Conservation (phyloP, 2,329 filamentous ascomycete species). For the Diaporthe ampelina region DNA sequence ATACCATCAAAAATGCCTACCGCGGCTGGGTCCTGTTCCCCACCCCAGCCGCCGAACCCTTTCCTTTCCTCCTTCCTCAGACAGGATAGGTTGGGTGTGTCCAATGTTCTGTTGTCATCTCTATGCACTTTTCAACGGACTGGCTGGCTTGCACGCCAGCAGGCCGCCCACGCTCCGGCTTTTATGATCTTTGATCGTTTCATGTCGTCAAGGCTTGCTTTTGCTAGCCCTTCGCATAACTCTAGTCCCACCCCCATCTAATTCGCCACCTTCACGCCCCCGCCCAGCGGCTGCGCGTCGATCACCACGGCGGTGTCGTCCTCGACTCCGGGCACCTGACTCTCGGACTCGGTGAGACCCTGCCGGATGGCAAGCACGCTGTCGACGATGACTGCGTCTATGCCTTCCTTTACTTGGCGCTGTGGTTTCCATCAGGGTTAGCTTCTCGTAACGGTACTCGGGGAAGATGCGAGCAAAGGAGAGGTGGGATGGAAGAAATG, state of each 20-base stretch:
- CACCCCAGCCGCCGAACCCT: not conserved
- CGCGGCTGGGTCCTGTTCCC: constrained; percentile 17
- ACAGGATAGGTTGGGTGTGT: not conserved
- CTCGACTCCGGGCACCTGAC: constrained; percentile 30
- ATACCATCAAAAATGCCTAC: not conserved
- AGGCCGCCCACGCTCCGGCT: not conserved
- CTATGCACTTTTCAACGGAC: not conserved
- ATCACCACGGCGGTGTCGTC: constrained; percentile 15
- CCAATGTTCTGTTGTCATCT: constrained; percentile 5
- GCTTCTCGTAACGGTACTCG: constrained; percentile 19
- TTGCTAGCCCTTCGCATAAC: not conserved
- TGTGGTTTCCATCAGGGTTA: constrained; percentile 52
- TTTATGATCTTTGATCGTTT: constrained; percentile 11
- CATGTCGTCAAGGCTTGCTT: not conserved
- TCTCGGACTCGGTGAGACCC: constrained; percentile 74
- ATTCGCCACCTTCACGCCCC: constrained; percentile 35
- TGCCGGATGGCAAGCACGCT: constrained; percentile 93
- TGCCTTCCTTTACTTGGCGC: constrained; percentile 93
- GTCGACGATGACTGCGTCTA: constrained; percentile 98
- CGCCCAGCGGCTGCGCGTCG: constrained; percentile 12
- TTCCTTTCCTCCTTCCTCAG: not conserved
- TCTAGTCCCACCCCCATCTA: constrained; percentile 4
- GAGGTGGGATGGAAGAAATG: constrained; percentile 32
- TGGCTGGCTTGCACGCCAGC: not conserved
- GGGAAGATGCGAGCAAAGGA: not conserved